Base-by-base conservation (phyloP, 345 rosid species). In the Boechera retrofracta region DNA sequence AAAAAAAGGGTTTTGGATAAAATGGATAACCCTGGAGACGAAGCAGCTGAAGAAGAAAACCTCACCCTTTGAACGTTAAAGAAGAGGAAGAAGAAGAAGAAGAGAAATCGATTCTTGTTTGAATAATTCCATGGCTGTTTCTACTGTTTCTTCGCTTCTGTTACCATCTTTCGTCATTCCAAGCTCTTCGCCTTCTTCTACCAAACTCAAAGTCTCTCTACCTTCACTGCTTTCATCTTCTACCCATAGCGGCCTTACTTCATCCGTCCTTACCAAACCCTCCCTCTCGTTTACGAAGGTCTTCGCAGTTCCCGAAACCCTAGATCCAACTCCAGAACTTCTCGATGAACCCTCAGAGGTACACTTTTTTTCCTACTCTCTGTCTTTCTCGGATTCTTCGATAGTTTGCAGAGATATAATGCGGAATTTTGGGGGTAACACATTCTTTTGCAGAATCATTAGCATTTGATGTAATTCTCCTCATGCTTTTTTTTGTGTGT, bases 221-320 rank as follows among this genome's bases (percentile, higher is more conserved):
- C 73, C 82, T 39, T 78, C 87, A 47, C 36, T 72, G 28, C 70
- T 82, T 73, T 71, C 83, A 39, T 60, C 80, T 16, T 68, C 77
- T 29, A 32, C 70, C 45, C 61, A 51, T 56, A 66, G 39, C 74
- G 77, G 70, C 45, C 68, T 73, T 44, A 78, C 52, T 65, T 78
- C 83, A n/a, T 45, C 21, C 64, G 38, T 75, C 64, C 81, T 85
- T 21, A 2, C 2, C n/a, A 83, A 77, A 73, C 79, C 83, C 61
- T 67, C 82, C 26, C 8, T 48, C n/a, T 84, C 87, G 10, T 10
- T 26, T 10, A 44, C 85, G 57, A 88, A 77, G 84, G 77, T 85
- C 68, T 85, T 81, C 70, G 90, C 94, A 0, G 86, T 90, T 66
- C 86, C 91, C 4, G 97, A 92, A 64, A 82, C 84, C 65, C 56